Percentiles rank a stretch among this genome's conserved stretches.
phyloP scores from a whole-genome alignment of 805 yeast genomes.

The Wickerhamiella vanderwaltii region DNA sequence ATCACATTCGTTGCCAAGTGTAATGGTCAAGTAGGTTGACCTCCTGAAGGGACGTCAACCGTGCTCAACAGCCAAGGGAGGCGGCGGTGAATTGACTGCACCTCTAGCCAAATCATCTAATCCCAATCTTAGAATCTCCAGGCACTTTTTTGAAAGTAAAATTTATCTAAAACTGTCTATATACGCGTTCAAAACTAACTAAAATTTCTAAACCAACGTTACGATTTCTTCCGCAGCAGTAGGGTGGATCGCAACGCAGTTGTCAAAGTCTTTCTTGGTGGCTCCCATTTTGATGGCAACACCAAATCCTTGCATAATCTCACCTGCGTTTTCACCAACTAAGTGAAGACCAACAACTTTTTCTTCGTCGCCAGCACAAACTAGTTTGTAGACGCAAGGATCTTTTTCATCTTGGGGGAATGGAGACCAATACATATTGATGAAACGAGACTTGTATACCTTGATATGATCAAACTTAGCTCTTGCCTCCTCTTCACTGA shows the following conservation, averaged over 20 bases:
- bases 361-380: slow-evolving; percentile 69
- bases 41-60: too few relatives aligned
- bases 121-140: too few relatives aligned
- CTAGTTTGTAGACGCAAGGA: slow-evolving; percentile 76
- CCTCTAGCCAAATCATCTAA: too few relatives aligned
- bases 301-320: slow-evolving; percentile 95
- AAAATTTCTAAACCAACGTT: slow-evolving; percentile 54
- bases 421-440: slow-evolving; percentile 89
- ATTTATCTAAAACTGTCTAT: too few relatives aligned
- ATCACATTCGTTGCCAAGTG: too few relatives aligned
- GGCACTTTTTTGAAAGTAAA: too few relatives aligned
- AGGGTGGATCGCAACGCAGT: slow-evolving; percentile 96
- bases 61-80: too few relatives aligned
- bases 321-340: slow-evolving; percentile 83
- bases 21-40: too few relatives aligned
- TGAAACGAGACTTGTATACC: slow-evolving; percentile 70
- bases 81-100: too few relatives aligned
- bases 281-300: slow-evolving; percentile 99
- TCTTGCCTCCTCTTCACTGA: slow-evolving; percentile 66
- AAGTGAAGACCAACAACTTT: slow-evolving; percentile 92
- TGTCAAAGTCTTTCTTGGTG: slow-evolving; percentile 89
- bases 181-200: too few relatives aligned
- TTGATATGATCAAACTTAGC: slow-evolving; percentile 66
- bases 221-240: slow-evolving; percentile 97
- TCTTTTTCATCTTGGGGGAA: slow-evolving; percentile 52